Percentiles rank a stretch among this genome's conserved stretches.
Conservation (phyloP, 2,329 filamentous ascomycete species). For the Colletotrichum salicis region DNA sequence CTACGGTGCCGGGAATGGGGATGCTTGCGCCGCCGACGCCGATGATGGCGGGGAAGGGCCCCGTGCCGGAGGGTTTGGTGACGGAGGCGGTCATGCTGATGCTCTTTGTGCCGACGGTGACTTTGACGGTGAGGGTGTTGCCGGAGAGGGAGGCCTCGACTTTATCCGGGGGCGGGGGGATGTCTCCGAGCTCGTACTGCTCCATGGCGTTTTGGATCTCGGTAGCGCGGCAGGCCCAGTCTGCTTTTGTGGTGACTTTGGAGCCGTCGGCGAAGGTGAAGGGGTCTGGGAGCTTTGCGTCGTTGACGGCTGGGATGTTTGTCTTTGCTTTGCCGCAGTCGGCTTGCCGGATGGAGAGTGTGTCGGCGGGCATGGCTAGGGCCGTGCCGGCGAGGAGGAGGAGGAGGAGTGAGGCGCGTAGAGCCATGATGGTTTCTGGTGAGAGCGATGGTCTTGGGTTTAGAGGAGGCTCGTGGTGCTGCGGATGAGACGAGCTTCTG, state of each 20-base stretch:
- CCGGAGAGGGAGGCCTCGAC: constrained; percentile 58
- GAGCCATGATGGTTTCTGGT: background rate
- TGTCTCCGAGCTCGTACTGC: constrained; percentile 62
- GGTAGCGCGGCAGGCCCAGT: constrained; percentile 59
- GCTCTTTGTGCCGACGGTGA: constrained; percentile 56
- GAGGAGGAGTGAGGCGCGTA: constrained; percentile 5
- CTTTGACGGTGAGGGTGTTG: constrained; percentile 54
- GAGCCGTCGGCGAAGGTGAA: constrained; percentile 57
- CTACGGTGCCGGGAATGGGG: constrained; percentile 64
- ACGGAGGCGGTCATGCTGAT: constrained; percentile 58
- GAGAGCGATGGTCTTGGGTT: background rate
- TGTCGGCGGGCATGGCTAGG: constrained; percentile 45
- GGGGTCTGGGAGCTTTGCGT: constrained; percentile 57
- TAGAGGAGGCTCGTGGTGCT: too few species aligned
- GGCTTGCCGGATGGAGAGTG: constrained; percentile 50
- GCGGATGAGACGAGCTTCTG: background rate
- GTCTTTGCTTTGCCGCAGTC: constrained; percentile 46
- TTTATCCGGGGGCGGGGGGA: constrained; percentile 57
- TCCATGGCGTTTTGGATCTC: constrained; percentile 61
- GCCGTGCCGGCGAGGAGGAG: constrained; percentile 50
- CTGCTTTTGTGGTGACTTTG: constrained; percentile 55
- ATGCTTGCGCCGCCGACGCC: constrained; percentile 65
- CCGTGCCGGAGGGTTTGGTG: constrained; percentile 52
- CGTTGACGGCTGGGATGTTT: constrained; percentile 49
- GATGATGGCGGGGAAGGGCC: constrained; percentile 67